These are phyloP conservation scores for Collybiopsis luxurians DNA, from an alignment of 768 basidiomycete genomes.

Conservation along the genomic window DNA sequence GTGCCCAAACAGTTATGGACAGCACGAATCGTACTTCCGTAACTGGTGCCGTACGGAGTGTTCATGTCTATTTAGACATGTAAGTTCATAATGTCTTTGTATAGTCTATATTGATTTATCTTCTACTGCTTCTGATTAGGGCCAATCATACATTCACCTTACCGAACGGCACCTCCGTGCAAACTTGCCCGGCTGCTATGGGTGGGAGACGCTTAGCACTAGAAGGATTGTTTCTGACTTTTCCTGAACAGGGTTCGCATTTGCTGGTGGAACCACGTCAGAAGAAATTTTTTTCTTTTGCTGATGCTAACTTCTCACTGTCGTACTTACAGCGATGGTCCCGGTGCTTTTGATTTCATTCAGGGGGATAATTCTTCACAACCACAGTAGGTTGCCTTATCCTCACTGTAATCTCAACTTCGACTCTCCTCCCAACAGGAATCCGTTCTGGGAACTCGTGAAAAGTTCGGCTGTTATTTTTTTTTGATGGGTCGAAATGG, in stretches of 20 bases:
- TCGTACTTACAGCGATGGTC: conserved; percentile 56
- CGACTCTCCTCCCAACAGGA: conserved; percentile 39
- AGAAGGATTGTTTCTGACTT: not conserved
- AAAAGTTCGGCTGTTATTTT: conserved; percentile 44
- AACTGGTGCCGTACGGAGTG: conserved; percentile 60
- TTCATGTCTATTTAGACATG: conserved; percentile 75
- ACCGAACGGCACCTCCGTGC: conserved; percentile 61
- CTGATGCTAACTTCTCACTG: not conserved
- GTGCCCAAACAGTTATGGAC: conserved; percentile 64
- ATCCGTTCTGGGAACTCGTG: conserved; percentile 80
- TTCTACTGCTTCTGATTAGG: conserved; percentile 47
- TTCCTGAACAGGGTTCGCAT: conserved; percentile 54
- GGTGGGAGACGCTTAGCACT: conserved; percentile 37
- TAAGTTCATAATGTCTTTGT: conserved; percentile 35
- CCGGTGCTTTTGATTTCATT: conserved; percentile 74
- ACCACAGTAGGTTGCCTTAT: conserved; percentile 42
- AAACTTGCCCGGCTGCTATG: conserved; percentile 77
- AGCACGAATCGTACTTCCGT: conserved; percentile 41
- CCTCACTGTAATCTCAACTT: not conserved
- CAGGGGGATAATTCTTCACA: conserved; percentile 68
- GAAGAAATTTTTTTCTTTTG: conserved; percentile 1
- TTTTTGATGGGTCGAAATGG: not conserved
- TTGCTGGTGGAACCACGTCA: conserved; percentile 80
- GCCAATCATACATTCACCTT: conserved; percentile 61
- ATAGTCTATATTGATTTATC: not conserved